phyloP scores from a whole-genome alignment of 306 rosid genomes.

The Cucumis sativus region DNA sequence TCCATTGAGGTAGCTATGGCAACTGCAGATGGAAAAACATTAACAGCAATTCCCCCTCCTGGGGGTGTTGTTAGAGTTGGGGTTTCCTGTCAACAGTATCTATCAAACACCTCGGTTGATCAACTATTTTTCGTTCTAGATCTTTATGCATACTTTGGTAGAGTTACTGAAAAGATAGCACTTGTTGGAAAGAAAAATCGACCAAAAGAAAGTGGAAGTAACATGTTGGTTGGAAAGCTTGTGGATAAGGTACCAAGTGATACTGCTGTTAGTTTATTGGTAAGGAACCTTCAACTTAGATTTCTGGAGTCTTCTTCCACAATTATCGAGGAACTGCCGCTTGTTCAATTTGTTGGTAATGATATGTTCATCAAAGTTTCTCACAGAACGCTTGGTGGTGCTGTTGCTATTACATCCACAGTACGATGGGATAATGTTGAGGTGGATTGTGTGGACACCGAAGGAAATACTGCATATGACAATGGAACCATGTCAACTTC shows the following conservation, averaged over 20 bases:
- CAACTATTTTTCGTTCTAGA: slow-evolving; percentile 82
- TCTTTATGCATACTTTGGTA: slow-evolving; percentile 73
- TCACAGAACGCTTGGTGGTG: slow-evolving; percentile 93
- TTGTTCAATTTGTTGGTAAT: slow-evolving; percentile 75
- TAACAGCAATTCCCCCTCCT: slow-evolving; percentile 71
- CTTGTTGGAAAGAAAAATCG: slow-evolving; percentile 44
- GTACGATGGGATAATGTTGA: slow-evolving; percentile 63
- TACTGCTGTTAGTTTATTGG: slow-evolving; percentile 61
- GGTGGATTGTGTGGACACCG: slow-evolving; percentile 69
- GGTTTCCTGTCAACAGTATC: slow-evolving; percentile 62
- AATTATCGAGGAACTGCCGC: slow-evolving; percentile 59
- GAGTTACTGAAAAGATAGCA: slow-evolving; percentile 63
- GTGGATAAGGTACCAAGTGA: slow-evolving; percentile 87
- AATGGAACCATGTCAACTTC: slow-evolving; percentile 26
- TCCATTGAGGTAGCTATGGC: slow-evolving; percentile 84
- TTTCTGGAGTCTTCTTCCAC: slow-evolving; percentile 73
- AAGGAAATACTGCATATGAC: slow-evolving; percentile 37
- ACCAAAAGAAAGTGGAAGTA: slow-evolving; percentile 22
- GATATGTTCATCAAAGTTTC: slow-evolving; percentile 52
- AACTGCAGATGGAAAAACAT: slow-evolving; percentile 83
- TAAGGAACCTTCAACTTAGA: slow-evolving; percentile 60
- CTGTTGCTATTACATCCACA: slow-evolving; percentile 70
- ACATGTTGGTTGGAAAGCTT: slow-evolving; percentile 37
- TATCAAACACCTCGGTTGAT: slow-evolving; percentile 81
- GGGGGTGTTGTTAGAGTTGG: slow-evolving; percentile 90